Percentiles rank a stretch among this genome's conserved stretches.
These are phyloP conservation scores for Diaporthe velutina DNA, from an alignment of 2,329 filamentous ascomycete genomes.

Conservation along the genomic window DNA sequence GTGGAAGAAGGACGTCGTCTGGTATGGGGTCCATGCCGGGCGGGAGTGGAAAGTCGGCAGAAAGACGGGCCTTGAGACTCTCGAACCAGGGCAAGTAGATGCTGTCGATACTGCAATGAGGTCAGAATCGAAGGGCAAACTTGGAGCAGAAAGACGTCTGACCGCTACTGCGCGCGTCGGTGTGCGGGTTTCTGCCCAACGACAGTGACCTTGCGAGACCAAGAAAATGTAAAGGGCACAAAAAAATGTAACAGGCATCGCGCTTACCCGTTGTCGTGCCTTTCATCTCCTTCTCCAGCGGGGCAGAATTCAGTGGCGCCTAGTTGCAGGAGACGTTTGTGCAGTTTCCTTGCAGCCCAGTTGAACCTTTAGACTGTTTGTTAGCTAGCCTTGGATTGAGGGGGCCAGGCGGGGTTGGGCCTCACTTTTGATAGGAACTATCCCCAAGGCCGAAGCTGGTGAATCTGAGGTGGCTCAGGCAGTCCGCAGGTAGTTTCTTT, in stretches of 20 bases:
- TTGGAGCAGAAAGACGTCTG: not conserved
- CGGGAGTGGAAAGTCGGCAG: conserved; percentile 78
- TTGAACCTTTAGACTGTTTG: conserved; percentile 75
- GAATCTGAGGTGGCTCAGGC: conserved; percentile 78
- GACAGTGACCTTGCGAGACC: not conserved
- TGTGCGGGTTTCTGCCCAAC: not conserved
- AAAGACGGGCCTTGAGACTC: conserved; percentile 74
- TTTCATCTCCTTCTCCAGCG: conserved; percentile 90
- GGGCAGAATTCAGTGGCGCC: conserved; percentile 83
- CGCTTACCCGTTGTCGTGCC: conserved; percentile 90
- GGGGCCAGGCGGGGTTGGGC: not conserved
- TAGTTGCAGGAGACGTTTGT: conserved; percentile 85
- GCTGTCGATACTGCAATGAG: conserved; percentile 76
- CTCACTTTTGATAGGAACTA: conserved; percentile 91
- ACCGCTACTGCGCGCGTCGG: not conserved
- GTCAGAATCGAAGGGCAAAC: conserved; percentile 10
- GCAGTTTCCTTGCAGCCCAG: conserved; percentile 89
- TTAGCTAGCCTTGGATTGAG: not conserved
- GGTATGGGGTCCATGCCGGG: conserved; percentile 77
- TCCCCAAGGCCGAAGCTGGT: conserved; percentile 93
- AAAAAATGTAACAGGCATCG: conserved; percentile 3
- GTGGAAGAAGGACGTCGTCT: conserved; percentile 79
- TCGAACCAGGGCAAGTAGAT: conserved; percentile 84
- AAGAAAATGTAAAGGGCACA: not conserved
- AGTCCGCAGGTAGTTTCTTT: conserved; percentile 80